Evolutionary conservation across 1,139 yeast genomes (phyloP).

Genomic region (Debaryomycetaceae sp.): DNA sequence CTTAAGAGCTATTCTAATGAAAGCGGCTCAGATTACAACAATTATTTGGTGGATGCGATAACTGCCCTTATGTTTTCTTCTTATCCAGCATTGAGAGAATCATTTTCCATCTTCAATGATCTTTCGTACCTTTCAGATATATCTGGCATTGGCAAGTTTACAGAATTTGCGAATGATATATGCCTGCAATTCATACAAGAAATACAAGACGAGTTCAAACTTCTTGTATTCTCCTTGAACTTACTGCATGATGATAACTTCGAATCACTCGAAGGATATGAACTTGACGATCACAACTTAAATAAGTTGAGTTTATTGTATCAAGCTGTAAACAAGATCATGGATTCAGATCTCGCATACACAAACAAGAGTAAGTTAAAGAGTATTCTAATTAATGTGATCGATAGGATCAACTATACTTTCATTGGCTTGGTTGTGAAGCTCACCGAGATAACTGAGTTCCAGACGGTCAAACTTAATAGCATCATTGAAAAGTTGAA

Average conservation of each 20-base stretch:
- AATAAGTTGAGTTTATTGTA: constrained; percentile 19
- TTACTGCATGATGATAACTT: constrained; percentile 13
- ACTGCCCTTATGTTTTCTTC: constrained; percentile 29
- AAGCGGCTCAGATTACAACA: constrained; percentile 3
- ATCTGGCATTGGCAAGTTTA: constrained; percentile 15
- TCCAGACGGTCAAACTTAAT: constrained; percentile 30
- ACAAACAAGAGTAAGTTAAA: constrained; percentile 30
- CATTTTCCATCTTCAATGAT: constrained; percentile 38
- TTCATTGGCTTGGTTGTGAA: constrained; percentile 24
- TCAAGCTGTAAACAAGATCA: constrained; percentile 25
- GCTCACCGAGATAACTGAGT: constrained; percentile 35
- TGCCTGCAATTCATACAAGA: constrained; percentile 21
- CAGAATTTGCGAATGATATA: constrained; percentile 14
- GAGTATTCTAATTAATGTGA: constrained; percentile 21
- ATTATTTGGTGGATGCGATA: constrained; percentile 21
- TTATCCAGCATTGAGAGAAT: constrained; percentile 31
- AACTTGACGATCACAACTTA: constrained; percentile 20
- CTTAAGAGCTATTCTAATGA: constrained; percentile 19
- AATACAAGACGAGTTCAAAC: constrained; percentile 20
- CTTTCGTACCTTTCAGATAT: constrained; percentile 21
- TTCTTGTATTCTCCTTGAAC: constrained; percentile 15
- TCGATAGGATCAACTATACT: constrained; percentile 32
- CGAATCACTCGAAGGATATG: constrained; percentile 14
- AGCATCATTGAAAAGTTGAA: constrained; percentile 22
- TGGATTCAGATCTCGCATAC: constrained; percentile 18